A percentile compares a stretch with the other conserved stretches of the same genome.
Evolutionary conservation across 345 rosid genomes (phyloP).

Genomic region (Gossypium bickii): DNA sequence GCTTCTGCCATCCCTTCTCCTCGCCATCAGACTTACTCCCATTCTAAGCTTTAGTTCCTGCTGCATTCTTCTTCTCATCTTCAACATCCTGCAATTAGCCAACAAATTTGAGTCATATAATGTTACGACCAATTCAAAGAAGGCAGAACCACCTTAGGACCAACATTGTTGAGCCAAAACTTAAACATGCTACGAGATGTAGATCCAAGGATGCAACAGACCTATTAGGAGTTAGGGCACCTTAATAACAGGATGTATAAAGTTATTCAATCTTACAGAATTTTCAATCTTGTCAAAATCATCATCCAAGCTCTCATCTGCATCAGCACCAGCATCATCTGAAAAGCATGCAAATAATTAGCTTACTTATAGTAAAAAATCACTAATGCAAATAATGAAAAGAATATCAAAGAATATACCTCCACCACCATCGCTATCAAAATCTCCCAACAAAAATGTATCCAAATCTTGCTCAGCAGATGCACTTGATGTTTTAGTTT

Average conservation of each 20-base stretch:
- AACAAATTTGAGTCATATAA: not conserved
- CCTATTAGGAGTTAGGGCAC: not conserved
- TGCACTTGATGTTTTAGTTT: slow-evolving; percentile 40
- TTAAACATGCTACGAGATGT: not conserved
- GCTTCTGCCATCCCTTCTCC: not conserved
- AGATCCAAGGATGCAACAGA: slow-evolving; percentile 4
- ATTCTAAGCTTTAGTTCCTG: slow-evolving; percentile 16
- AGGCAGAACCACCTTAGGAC: not conserved
- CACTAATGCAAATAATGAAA: not conserved
- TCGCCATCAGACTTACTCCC: not conserved
- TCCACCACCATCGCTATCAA: slow-evolving; percentile 76
- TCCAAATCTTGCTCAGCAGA: slow-evolving; percentile 78
- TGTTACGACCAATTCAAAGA: not conserved
- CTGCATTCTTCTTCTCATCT: slow-evolving; percentile 38
- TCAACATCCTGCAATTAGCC: slow-evolving; percentile 52
- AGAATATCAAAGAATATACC: slow-evolving; percentile 38
- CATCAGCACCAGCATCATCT: slow-evolving; percentile 51
- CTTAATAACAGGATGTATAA: not conserved
- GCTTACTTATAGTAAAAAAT: not conserved
- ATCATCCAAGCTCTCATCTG: slow-evolving; percentile 62
- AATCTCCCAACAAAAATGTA: slow-evolving; percentile 83
- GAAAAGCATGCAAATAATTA: slow-evolving; percentile 19
- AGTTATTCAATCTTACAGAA: slow-evolving; percentile 52
- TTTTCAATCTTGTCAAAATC: slow-evolving; percentile 87
- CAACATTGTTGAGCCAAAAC: not conserved